Conservation (phyloP, 495 filamentous ascomycete species). For the Baudoinia panamericana region DNA sequence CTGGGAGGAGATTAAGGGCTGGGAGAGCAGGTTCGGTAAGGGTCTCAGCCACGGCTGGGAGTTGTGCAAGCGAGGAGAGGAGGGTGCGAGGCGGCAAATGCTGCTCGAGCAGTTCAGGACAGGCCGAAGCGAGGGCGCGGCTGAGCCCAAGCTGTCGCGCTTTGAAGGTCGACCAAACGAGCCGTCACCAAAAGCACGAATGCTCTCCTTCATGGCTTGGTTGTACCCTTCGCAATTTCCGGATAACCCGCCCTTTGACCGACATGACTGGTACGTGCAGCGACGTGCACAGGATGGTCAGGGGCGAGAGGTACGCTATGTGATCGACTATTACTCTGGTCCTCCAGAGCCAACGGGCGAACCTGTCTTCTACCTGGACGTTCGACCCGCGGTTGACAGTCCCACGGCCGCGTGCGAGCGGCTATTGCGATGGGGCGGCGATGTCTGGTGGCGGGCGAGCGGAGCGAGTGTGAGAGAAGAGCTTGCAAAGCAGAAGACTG, state of each 20-base stretch:
- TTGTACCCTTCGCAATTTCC: slow-evolving; percentile 67
- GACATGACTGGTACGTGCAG: slow-evolving; percentile 91
- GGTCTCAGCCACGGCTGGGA: slow-evolving; percentile 62
- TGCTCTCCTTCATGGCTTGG: slow-evolving; percentile 63
- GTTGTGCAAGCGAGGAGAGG: slow-evolving; percentile 60
- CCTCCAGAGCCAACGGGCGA: slow-evolving; percentile 78
- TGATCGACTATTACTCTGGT: slow-evolving; percentile 95
- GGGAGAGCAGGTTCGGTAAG: slow-evolving; percentile 72
- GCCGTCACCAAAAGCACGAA: slow-evolving; percentile 74
- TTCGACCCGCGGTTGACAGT: slow-evolving; percentile 81
- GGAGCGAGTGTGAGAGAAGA: slow-evolving; percentile 40
- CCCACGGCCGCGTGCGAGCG: slow-evolving; percentile 72
- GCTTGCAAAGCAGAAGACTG: slow-evolving; percentile 18
- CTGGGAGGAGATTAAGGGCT: slow-evolving; percentile 82
- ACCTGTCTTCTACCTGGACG: slow-evolving; percentile 92
- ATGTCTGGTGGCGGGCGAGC: slow-evolving; percentile 84
- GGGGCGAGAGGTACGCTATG: slow-evolving; percentile 70
- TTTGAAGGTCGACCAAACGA: slow-evolving; percentile 85
- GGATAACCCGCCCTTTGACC: slow-evolving; percentile 84
- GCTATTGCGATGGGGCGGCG: slow-evolving; percentile 75
- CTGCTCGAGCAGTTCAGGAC: slow-evolving; percentile 31
- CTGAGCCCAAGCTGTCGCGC: slow-evolving; percentile 57
- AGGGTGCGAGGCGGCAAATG: slow-evolving; percentile 35
- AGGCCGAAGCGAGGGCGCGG: slow-evolving; percentile 31
- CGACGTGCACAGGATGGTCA: slow-evolving; percentile 46